These are phyloP conservation scores for Lentinula aciculospora DNA, from an alignment of 768 basidiomycete species.

Conservation along the genomic window DNA sequence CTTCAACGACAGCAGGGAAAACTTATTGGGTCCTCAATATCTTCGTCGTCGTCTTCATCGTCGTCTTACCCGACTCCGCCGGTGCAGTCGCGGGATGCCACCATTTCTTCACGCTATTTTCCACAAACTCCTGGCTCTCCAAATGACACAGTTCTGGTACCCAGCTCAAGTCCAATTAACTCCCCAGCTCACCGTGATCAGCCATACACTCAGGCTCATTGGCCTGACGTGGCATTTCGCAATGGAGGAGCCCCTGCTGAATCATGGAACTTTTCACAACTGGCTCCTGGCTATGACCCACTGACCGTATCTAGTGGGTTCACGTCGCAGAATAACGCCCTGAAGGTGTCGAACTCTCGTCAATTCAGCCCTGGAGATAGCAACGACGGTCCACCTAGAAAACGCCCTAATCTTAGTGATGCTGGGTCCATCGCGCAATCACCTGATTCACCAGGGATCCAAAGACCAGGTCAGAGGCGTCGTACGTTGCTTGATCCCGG, in stretches of 20 bases:
- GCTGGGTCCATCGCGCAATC: constrained; percentile 33
- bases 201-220: constrained; percentile 27
- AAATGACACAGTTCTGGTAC: constrained; percentile 61
- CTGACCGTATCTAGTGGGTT: constrained; percentile 59
- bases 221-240: constrained; percentile 37
- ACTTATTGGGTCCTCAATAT: constrained; percentile 16
- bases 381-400: constrained; percentile 66
- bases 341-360: constrained; percentile 8
- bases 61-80: constrained; percentile 36
- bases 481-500: constrained; percentile 32
- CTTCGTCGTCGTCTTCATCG: constrained; percentile 20
- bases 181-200: constrained; percentile 36
- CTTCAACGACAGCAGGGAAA: constrained; percentile 28
- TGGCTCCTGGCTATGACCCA: constrained; percentile 34
- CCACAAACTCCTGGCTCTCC: constrained; percentile 39
- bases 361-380: constrained; percentile 10
- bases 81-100: constrained; percentile 72
- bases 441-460: constrained; percentile 57
- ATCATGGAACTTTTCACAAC: constrained; percentile 29
- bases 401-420: constrained; percentile 56
- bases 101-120: constrained; percentile 58
- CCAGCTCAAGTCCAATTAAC: constrained; percentile 63
- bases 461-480: constrained; percentile 46
- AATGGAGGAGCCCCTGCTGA: constrained; percentile 31
- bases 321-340: constrained; percentile 13